phyloP scores from a whole-genome alignment of 768 basidiomycete genomes.

The Leccinum variicolor region DNA sequence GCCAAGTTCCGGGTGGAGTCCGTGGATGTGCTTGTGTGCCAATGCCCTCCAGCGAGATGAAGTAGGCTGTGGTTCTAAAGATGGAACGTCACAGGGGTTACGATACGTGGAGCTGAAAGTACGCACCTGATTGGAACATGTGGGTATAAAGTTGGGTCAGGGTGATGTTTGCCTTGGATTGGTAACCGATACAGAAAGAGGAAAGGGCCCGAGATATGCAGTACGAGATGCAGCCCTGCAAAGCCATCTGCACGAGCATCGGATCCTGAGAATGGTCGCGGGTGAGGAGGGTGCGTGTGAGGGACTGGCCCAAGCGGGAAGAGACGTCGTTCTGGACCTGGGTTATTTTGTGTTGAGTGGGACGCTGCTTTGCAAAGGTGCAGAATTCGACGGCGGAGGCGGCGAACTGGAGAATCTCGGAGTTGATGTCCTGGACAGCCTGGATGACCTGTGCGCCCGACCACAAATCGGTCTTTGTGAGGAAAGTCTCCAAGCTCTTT shows the following conservation, averaged over 20 bases:
- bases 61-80: slow-evolving; percentile 68
- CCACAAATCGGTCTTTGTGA: slow-evolving; percentile 72
- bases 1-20: slow-evolving; percentile 60
- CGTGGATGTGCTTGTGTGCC: slow-evolving; percentile 65
- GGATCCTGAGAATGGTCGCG: slow-evolving; percentile 75
- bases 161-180: slow-evolving; percentile 64
- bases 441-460: slow-evolving; percentile 78
- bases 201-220: slow-evolving; percentile 66
- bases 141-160: slow-evolving; percentile 59
- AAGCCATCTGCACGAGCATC: slow-evolving; percentile 69
- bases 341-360: slow-evolving; percentile 38
- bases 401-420: slow-evolving; percentile 77
- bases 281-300: slow-evolving; percentile 57
- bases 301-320: slow-evolving; percentile 58
- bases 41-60: slow-evolving; percentile 76
- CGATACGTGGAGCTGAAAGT: not conserved
- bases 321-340: slow-evolving; percentile 60
- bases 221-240: slow-evolving; percentile 67
- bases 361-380: slow-evolving; percentile 44
- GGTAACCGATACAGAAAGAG: slow-evolving; percentile 72
- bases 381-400: slow-evolving; percentile 71
- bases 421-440: slow-evolving; percentile 75
- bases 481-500: slow-evolving; percentile 60
- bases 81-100: slow-evolving; percentile 13
- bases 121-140: slow-evolving; percentile 53